Percentiles rank a stretch among this genome's conserved stretches.
Evolutionary conservation across 805 yeast species (phyloP).

Genomic region (Soucietia sequanensis): DNA sequence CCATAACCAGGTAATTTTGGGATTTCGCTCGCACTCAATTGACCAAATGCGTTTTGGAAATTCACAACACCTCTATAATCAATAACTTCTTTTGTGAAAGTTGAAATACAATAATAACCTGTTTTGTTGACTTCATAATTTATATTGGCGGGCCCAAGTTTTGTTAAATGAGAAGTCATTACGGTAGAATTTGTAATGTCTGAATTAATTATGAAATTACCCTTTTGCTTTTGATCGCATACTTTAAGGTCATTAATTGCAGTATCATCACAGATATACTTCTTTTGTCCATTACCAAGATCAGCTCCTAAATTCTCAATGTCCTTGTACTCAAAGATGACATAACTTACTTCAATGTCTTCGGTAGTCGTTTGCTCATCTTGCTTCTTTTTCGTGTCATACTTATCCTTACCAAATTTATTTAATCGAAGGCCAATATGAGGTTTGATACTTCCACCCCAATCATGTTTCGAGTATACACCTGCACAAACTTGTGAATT

Average conservation of each 20-base stretch:
- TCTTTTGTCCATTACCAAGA: constrained; percentile 37
- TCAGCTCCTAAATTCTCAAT: constrained; percentile 61
- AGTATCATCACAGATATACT: constrained; percentile 70
- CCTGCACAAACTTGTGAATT: constrained; percentile 81
- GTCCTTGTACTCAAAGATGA: constrained; percentile 84
- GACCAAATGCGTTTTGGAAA: constrained; percentile 91
- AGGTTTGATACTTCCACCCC: constrained; percentile 71
- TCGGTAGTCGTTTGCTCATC: constrained; percentile 27
- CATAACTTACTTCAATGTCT: constrained; percentile 55
- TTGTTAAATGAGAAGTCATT: constrained; percentile 52
- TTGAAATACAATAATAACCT: constrained; percentile 90
- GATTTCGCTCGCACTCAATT: constrained; percentile 83
- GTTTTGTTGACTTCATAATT: constrained; percentile 68
- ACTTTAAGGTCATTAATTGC: constrained; percentile 51
- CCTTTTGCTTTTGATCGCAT: constrained; percentile 56
- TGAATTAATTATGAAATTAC: constrained; percentile 59
- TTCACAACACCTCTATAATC: constrained; percentile 66
- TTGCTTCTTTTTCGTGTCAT: constrained; percentile 19
- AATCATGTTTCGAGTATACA: constrained; percentile 80
- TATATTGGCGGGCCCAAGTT: constrained; percentile 58
- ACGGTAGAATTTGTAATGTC: constrained; percentile 53
- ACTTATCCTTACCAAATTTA: constrained; percentile 26
- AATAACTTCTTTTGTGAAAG: constrained; percentile 46
- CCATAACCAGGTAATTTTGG: constrained; percentile 92
- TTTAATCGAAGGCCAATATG: constrained; percentile 31